Evolutionary conservation across 2,329 filamentous ascomycete genomes (phyloP), one percentile per base, ranked within the genome.

Genomic region (Trichoderma atroviride): DNA sequence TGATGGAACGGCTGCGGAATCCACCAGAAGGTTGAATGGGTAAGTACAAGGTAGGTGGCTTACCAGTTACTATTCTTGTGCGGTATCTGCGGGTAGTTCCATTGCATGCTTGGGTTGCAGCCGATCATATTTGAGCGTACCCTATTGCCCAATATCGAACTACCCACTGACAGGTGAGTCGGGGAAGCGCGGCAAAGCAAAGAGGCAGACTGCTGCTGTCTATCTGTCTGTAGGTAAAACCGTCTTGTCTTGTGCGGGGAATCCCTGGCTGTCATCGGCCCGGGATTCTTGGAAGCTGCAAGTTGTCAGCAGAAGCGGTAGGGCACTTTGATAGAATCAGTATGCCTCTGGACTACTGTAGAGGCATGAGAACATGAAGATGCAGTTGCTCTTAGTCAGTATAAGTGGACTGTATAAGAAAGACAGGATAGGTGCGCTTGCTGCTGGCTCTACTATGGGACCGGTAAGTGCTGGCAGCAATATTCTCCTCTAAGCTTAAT

Each of bases 141-240:
- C 47, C 35, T 50, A 22, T 27, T 52, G 22, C 40, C 35, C 16
- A n/a, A 27, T 24, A 31, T 52, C 16, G 6, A 14, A 40, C 27
- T 22, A 35, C 37, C 37, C 14, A 66, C 10, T 19, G 19, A 14
- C 27, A 52, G n/a, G 33, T 27, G 29, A 66, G 55, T 59, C 63
- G 63, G 63, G 63, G 63, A 66, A 66, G 55, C 55, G 63, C 63
- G 63, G 63, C 63, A 22, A 22, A 5, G 10, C 3, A 27, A 58
- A 24, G 33, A 19, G 14, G 14, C 14, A 40, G 5, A 19, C 37
- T 40, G 14, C 4, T 35, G 33, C 33, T 35, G 33, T 35, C 31
- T 33, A 9, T 33, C 33, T 19, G 16, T 40, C 37, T 24, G 14
- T 50, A 50, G 35, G 11, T 50, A 53, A 53, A 35, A 11, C 37